Percentiles rank a stretch among this genome's conserved stretches.
These are phyloP conservation scores for Candida maesae DNA, from an alignment of 805 yeast genomes.

Conservation along the genomic window DNA sequence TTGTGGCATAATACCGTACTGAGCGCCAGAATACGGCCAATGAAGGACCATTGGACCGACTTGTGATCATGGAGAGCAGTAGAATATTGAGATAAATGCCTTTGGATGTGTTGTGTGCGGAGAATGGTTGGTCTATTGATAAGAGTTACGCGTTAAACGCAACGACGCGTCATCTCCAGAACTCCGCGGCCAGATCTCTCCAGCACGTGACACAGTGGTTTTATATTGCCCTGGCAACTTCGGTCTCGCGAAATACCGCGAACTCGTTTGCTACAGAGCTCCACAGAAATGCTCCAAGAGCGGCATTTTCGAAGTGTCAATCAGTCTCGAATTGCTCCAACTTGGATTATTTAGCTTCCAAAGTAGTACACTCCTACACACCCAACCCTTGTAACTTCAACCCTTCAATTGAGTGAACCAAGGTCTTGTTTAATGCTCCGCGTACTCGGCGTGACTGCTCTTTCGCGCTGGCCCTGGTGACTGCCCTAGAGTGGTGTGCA, in stretches of 20 bases:
- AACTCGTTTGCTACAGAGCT: too few relatives aligned
- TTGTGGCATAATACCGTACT: conserved; percentile 16
- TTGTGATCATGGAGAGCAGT: neutral
- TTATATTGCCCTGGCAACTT: neutral
- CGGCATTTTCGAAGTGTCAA: too few relatives aligned
- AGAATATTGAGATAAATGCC: neutral
- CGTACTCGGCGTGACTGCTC: neutral
- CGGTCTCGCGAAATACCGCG: neutral
- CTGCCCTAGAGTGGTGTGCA: conserved; percentile 6
- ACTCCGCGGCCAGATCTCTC: too few relatives aligned
- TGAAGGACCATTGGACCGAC: conserved; percentile 1
- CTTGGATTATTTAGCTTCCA: too few relatives aligned
- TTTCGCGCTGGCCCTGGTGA: neutral
- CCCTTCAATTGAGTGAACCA: too few relatives aligned
- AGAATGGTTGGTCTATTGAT: too few relatives aligned
- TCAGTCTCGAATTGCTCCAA: too few relatives aligned
- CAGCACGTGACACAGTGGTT: neutral
- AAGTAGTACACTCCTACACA: too few relatives aligned
- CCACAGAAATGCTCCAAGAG: too few relatives aligned
- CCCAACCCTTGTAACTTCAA: too few relatives aligned
- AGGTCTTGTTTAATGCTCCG: too few relatives aligned
- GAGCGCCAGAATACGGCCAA: conserved; percentile 2
- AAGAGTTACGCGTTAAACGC: neutral
- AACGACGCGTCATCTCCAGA: neutral
- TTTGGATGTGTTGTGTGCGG: neutral